Conservation (phyloP, 176 grass and related monocot species). For the Oryza coarctata region DNA sequence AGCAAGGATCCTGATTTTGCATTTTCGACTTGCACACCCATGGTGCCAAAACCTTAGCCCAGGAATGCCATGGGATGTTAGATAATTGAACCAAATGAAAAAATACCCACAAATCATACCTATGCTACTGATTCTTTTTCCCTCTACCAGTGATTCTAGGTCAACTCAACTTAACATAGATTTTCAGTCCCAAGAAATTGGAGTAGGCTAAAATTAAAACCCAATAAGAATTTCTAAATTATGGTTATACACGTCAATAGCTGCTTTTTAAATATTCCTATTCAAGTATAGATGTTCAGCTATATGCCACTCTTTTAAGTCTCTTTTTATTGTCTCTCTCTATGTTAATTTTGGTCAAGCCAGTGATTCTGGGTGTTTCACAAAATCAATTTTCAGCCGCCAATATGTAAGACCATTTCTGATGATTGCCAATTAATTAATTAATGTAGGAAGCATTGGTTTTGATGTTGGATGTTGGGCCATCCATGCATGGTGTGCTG, state of each 20-base stretch:
- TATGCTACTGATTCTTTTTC: no score
- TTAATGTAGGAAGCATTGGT: constrained; percentile 64
- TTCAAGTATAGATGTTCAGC: no score
- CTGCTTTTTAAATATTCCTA: no score
- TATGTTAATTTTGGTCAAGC: no score
- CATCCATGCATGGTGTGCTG: constrained; percentile 81
- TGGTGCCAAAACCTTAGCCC: background rate
- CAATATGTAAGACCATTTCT: background rate
- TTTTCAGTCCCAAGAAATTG: no score
- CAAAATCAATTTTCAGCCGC: background rate
- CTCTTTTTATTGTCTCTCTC: no score
- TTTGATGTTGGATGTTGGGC: constrained; percentile 83
- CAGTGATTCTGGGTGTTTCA: background rate
- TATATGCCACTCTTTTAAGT: no score
- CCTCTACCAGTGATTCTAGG: background rate
- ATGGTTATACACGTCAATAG: no score
- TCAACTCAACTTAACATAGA: no score
- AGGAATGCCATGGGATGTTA: background rate
- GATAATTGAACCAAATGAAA: background rate
- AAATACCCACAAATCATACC: background rate
- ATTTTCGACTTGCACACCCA: background rate
- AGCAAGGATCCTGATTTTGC: no score
- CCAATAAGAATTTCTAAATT: no score
- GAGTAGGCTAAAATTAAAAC: no score
- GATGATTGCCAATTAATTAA: background rate